phyloP scores from a whole-genome alignment of 1,139 yeast species.

The Suhomyces terraborum region DNA sequence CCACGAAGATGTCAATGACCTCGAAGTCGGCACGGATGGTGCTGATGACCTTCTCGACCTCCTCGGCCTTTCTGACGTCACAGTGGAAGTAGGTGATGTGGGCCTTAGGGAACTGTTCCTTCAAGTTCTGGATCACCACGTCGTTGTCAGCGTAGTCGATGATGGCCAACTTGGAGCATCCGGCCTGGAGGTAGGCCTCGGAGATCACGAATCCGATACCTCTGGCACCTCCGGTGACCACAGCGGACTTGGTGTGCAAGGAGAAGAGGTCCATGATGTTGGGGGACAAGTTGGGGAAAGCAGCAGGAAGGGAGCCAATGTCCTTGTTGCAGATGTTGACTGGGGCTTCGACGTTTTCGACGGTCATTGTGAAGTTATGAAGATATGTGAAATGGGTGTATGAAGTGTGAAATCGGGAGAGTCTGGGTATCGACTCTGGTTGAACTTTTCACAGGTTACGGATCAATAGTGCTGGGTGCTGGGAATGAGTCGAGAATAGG shows the following conservation, averaged over 20 bases:
- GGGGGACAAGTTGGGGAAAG: conserved; percentile 35
- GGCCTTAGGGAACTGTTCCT: conserved; percentile 33
- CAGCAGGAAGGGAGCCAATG: conserved; percentile 44
- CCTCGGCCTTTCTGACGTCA: conserved; percentile 44
- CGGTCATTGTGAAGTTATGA: no score
- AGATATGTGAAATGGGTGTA: no score
- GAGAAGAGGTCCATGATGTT: conserved; percentile 41
- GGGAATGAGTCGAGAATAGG: neutral
- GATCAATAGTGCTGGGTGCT: neutral
- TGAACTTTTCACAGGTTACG: no score
- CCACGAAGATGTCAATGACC: conserved; percentile 52
- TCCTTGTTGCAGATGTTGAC: conserved; percentile 31
- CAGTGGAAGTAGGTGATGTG: conserved; percentile 38
- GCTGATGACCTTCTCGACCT: conserved; percentile 37
- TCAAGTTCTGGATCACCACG: conserved; percentile 32
- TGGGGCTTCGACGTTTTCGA: conserved; percentile 16
- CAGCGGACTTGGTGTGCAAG: conserved; percentile 40
- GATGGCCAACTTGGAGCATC: conserved; percentile 44
- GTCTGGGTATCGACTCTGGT: no score
- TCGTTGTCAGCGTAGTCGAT: conserved; percentile 43
- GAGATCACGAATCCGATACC: conserved; percentile 49
- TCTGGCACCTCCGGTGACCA: conserved; percentile 48
- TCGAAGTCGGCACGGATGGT: conserved; percentile 37
- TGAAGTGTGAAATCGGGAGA: neutral
- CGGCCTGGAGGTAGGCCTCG: conserved; percentile 51